Evolutionary conservation across 768 basidiomycete genomes (phyloP).

Genomic region (Rhodosporidiobolus odoratus): DNA sequence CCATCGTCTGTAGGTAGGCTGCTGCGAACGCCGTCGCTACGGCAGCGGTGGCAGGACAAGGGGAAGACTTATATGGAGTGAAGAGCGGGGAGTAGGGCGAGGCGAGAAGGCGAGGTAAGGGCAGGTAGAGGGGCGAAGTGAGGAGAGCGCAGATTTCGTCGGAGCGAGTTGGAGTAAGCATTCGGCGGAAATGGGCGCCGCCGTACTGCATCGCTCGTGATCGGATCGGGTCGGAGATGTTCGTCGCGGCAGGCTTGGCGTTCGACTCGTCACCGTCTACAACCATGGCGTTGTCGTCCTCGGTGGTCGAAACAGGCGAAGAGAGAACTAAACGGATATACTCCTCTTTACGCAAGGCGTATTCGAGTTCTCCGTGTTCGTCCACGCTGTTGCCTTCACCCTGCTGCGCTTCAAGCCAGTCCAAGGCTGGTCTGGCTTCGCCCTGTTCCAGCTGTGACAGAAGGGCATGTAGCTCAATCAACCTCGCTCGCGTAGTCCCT

Average conservation of each 20-base stretch:
- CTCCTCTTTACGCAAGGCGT: constrained; percentile 82
- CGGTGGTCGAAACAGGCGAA: not conserved
- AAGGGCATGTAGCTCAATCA: constrained; percentile 46
- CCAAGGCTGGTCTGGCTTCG: constrained; percentile 60
- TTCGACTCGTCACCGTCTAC: not conserved
- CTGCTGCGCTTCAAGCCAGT: constrained; percentile 79
- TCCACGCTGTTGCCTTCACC: constrained; percentile 53
- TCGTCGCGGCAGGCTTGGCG: not conserved
- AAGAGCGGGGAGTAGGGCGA: constrained; percentile 70
- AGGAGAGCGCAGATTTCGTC: constrained; percentile 66
- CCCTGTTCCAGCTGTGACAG: constrained; percentile 35
- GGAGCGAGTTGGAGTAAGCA: constrained; percentile 57
- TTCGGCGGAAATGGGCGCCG: constrained; percentile 58
- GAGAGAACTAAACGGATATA: constrained; percentile 66
- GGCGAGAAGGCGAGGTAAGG: constrained; percentile 58
- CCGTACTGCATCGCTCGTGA: constrained; percentile 66
- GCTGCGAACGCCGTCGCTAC: constrained; percentile 76
- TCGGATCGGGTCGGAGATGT: not conserved
- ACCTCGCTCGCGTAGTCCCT: constrained; percentile 55
- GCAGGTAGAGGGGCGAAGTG: constrained; percentile 65
- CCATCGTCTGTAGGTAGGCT: constrained; percentile 79
- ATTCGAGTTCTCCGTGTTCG: constrained; percentile 64
- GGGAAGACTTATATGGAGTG: not conserved
- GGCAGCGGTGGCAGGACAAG: constrained; percentile 1
- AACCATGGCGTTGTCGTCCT: not conserved